Evolutionary conservation across 2,329 filamentous ascomycete genomes (phyloP).

Genomic region (Aspergillus bombycis): DNA sequence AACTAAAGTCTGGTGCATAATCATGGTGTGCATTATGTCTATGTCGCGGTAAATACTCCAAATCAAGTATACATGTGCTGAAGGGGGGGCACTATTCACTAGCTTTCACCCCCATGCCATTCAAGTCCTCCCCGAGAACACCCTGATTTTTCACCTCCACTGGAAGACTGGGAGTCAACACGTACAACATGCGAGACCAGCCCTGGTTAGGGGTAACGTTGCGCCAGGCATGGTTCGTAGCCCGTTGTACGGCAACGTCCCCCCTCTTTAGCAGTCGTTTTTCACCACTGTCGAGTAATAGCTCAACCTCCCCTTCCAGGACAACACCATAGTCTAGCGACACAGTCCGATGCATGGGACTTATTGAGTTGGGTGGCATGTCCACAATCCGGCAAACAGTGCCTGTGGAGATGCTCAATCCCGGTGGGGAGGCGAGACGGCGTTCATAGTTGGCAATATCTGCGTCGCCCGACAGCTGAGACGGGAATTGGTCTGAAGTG

Average conservation of each 20-base stretch:
- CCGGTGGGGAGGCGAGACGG: conserved; percentile 51
- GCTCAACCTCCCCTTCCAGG: conserved; percentile 54
- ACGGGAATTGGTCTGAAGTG: conserved; percentile 52
- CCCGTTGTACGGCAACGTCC: conserved; percentile 57
- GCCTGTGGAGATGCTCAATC: conserved; percentile 52
- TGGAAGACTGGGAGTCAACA: conserved; percentile 26
- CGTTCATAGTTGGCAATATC: conserved; percentile 52
- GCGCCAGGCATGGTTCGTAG: conserved; percentile 43
- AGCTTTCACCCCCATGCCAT: conserved; percentile 23
- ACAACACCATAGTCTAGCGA: conserved; percentile 57
- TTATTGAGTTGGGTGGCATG: conserved; percentile 45
- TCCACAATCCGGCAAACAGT: conserved; percentile 47
- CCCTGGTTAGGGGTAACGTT: conserved; percentile 33
- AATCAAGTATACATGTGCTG: no score
- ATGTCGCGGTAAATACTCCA: background rate
- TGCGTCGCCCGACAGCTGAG: conserved; percentile 48
- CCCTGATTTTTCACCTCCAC: conserved; percentile 27
- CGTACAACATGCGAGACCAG: conserved; percentile 34
- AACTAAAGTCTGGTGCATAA: background rate
- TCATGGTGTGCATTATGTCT: background rate
- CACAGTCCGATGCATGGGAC: conserved; percentile 55
- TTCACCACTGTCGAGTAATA: conserved; percentile 55
- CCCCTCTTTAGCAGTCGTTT: conserved; percentile 50
- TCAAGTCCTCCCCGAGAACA: conserved; percentile 33
- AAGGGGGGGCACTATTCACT: background rate